Conservation (phyloP, 768 basidiomycete species). For the Boletus reticuloceps region DNA sequence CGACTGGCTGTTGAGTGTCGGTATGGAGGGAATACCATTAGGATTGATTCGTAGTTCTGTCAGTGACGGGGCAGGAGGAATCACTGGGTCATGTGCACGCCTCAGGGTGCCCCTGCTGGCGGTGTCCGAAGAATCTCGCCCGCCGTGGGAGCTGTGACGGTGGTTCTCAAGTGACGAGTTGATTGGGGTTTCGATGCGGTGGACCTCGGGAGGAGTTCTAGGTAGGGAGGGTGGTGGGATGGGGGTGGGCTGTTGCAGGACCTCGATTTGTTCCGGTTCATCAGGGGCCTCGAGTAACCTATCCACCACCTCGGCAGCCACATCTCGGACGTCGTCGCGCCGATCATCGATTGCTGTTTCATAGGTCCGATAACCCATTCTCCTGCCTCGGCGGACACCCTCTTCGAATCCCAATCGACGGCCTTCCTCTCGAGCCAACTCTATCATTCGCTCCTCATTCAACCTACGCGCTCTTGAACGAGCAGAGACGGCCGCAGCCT, state of each 20-base stretch:
- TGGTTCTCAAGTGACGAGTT: slow-evolving; percentile 19
- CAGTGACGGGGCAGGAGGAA: slow-evolving; percentile 3
- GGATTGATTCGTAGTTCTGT: slow-evolving; percentile 17
- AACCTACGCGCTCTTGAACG: slow-evolving; percentile 46
- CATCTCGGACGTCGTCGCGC: slow-evolving; percentile 5
- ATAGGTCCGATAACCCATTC: slow-evolving; percentile 26
- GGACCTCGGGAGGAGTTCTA: slow-evolving; percentile 25
- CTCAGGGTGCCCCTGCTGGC: slow-evolving; percentile 11
- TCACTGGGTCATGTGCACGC: slow-evolving; percentile 11
- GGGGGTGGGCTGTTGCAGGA: slow-evolving; percentile 12
- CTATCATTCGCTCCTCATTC: slow-evolving; percentile 45
- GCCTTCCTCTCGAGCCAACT: slow-evolving; percentile 54
- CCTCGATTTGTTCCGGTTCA: slow-evolving; percentile 22
- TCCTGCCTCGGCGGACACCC: slow-evolving; percentile 40
- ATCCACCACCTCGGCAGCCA: slow-evolving; percentile 17
- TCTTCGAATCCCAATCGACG: slow-evolving; percentile 49
- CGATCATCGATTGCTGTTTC: slow-evolving; percentile 11
- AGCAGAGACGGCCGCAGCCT: slow-evolving; percentile 43
- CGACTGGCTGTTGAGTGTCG: slow-evolving; percentile 10
- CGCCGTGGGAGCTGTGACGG: slow-evolving; percentile 17
- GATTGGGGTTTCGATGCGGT: slow-evolving; percentile 19
- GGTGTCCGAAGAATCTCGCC: slow-evolving; percentile 13
- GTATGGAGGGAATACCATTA: slow-evolving; percentile 4
- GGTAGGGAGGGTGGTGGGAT: slow-evolving; percentile 12
- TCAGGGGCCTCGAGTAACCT: slow-evolving; percentile 25